These are phyloP conservation scores for Lactarius sp. DNA, from an alignment of 768 basidiomycete genomes.

Conservation along the genomic window DNA sequence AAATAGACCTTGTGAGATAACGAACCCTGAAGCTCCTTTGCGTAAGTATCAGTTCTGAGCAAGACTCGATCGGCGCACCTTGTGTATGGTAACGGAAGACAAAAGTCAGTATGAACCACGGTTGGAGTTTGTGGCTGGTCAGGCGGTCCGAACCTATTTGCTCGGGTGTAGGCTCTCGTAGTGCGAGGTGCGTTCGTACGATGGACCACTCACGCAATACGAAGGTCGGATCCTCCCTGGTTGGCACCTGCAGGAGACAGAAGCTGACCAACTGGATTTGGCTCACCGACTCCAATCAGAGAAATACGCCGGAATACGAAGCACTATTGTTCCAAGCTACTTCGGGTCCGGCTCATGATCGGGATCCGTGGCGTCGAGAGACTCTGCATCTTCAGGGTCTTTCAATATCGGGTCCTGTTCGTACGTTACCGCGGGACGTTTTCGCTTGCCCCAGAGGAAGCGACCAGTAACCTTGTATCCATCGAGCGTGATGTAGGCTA, in stretches of 20 bases:
- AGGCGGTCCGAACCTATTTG: slow-evolving; percentile 15
- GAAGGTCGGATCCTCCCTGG: not conserved
- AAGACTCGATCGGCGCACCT: slow-evolving; percentile 30
- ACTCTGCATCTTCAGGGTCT: too few relatives aligned
- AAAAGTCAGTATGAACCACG: slow-evolving; percentile 54
- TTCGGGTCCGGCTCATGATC: not conserved
- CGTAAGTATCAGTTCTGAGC: too few relatives aligned
- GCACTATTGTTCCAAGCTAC: slow-evolving; percentile 6
- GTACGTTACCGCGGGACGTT: too few relatives aligned
- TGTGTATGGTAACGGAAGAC: slow-evolving; percentile 58
- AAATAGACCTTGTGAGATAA: too few relatives aligned
- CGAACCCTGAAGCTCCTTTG: too few relatives aligned
- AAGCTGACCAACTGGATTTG: not conserved
- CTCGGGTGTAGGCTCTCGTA: slow-evolving; percentile 43
- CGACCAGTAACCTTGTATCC: slow-evolving; percentile 55
- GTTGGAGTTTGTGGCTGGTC: slow-evolving; percentile 34
- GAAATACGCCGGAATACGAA: too few relatives aligned
- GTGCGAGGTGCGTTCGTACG: not conserved
- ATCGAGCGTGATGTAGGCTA: slow-evolving; percentile 60
- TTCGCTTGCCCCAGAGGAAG: slow-evolving; percentile 46
- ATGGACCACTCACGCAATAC: not conserved
- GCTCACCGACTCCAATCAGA: too few relatives aligned
- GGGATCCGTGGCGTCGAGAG: too few relatives aligned
- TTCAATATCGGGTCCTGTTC: too few relatives aligned
- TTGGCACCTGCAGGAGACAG: not conserved